Conservation (phyloP, 129 eudicot species). For the Cynara cardunculus region DNA sequence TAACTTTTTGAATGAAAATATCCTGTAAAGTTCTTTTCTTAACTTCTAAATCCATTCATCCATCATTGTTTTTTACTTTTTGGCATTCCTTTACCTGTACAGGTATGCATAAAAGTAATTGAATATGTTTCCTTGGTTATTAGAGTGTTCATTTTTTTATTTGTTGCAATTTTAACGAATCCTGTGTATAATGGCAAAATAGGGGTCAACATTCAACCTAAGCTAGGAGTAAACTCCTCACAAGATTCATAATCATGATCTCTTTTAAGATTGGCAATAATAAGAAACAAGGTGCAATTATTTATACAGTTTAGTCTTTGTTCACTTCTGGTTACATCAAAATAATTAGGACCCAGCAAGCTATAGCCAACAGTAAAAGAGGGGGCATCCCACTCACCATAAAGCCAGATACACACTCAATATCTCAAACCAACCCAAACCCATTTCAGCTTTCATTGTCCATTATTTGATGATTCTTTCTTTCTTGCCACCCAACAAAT, state of each 20-base stretch:
- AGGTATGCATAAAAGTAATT: no score
- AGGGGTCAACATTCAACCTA: background rate
- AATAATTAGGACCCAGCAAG: conserved; percentile 16
- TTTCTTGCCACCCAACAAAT: conserved; percentile 26
- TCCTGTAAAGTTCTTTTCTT: conserved; percentile 5
- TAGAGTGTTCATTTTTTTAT: no score
- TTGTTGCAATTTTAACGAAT: no score
- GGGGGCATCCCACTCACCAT: conserved; percentile 21
- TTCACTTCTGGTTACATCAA: conserved; percentile 2
- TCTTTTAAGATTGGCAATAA: background rate
- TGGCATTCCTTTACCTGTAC: background rate
- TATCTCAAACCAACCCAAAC: conserved; percentile 25
- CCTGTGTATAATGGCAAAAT: background rate
- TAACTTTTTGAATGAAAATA: conserved; percentile 5
- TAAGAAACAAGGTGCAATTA: background rate
- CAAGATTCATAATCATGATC: background rate
- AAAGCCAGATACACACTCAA: conserved; percentile 16
- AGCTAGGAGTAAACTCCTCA: background rate
- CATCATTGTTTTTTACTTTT: background rate
- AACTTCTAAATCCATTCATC: conserved; percentile 3
- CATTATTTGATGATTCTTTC: conserved; percentile 25
- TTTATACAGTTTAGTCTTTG: conserved; percentile 4
- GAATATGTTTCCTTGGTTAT: no score
- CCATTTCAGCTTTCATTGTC: conserved; percentile 18
- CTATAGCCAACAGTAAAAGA: conserved; percentile 17